Base-by-base conservation (phyloP, 495 filamentous ascomycete species). In the Penicillium roqueforti region DNA sequence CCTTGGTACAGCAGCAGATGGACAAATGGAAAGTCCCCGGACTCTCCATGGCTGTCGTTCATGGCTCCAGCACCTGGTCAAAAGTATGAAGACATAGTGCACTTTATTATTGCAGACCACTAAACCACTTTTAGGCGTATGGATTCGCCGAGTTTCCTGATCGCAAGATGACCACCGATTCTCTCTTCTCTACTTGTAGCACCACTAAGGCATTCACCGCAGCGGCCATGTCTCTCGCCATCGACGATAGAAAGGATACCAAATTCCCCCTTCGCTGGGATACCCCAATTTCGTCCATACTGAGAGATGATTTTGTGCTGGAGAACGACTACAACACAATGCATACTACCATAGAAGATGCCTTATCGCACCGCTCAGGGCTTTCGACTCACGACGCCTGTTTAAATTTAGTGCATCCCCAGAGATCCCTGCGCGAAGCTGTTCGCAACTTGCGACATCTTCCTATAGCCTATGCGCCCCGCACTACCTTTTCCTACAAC, bases 151-250 rank as follows among this genome's bases (percentile, higher is more conserved):
- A 31, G 13, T 53, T 62, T 40, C 68, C 75, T 3, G 61, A 67
- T 65, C 5, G 61, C 67, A 38, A 63, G 9, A 75, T 77, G 18
- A 76, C 72, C 9, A 66, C 75, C 5, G 64, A 68, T 10, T 70
- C 73, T 13, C 62, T 75, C 18, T 73, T 72, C 64, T 74, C 70
- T 37, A 66, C 61, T 10, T 49, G 68, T 51, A 79, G 76, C 55
- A 83, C 79, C 7, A 83, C 78, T 31, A 82, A 83, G 57, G 72
- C 79, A 10, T 82, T 80, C 67, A 76, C 74, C 8, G 76, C 76
- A 2, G 77, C 80, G 7, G 61, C 65, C 23, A 50, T 77, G 1
- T 71, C 75, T 10, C 61, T 75, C 1, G 64, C 81, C 1, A 70
- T 83, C 36, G 68, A 72, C 6, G 67, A 74, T 25, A 53, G 51